A percentile compares a stretch with the other conserved stretches of the same genome.
Conservation (phyloP, 441 rosid species). For the Gossypium davidsonii region DNA sequence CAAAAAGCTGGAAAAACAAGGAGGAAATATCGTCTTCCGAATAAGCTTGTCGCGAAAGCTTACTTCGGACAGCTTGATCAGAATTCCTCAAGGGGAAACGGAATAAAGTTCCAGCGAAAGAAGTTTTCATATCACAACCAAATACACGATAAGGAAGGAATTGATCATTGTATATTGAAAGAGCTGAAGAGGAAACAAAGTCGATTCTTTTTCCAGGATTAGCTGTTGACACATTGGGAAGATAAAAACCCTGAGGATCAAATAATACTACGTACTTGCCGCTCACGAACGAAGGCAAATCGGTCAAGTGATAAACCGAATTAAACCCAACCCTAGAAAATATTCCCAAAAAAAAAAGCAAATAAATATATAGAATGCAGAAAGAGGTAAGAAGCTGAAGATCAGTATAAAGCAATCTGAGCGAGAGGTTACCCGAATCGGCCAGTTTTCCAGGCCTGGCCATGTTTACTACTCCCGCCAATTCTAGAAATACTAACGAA, state of each 20-base stretch:
- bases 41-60: slow-evolving; percentile 91
- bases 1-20: slow-evolving; percentile 74
- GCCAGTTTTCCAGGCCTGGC: slow-evolving; percentile 87
- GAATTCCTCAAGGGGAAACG: slow-evolving; percentile 89
- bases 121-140: slow-evolving; percentile 80
- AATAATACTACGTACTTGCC: slow-evolving; percentile 79
- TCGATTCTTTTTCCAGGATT: slow-evolving; percentile 96
- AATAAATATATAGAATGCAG: slow-evolving; percentile 5
- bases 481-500: slow-evolving; percentile 82
- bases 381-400: not conserved
- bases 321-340: slow-evolving; percentile 85
- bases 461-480: slow-evolving; percentile 83
- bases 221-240: slow-evolving; percentile 81
- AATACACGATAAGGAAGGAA: slow-evolving; percentile 80
- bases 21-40: slow-evolving; percentile 51
- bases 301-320: slow-evolving; percentile 94
- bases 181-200: slow-evolving; percentile 68
- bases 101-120: slow-evolving; percentile 74
- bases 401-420: not conserved
- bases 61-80: slow-evolving; percentile 67
- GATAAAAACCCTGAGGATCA: slow-evolving; percentile 87
- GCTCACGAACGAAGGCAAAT: slow-evolving; percentile 95
- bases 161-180: slow-evolving; percentile 63
- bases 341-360: not conserved
- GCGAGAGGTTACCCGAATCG: slow-evolving; percentile 64